Conservation (phyloP, 2,329 filamentous ascomycete species). For the Dactylella cylindrospora region DNA sequence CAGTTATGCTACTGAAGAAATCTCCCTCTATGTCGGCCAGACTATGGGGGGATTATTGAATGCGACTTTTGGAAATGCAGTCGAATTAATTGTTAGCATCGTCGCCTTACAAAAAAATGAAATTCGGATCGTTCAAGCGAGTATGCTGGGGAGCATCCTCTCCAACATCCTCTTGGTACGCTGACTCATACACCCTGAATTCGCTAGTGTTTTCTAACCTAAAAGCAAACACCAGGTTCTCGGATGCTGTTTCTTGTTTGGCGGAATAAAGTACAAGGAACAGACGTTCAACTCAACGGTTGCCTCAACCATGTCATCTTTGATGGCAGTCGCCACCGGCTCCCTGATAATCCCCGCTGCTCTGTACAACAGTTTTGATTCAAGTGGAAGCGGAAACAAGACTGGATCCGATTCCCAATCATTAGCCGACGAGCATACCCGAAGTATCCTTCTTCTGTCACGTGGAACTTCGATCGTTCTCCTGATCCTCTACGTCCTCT, state of each 20-base stretch:
- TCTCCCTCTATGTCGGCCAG: constrained; percentile 70
- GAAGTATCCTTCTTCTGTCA: constrained; percentile 58
- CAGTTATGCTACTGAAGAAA: constrained; percentile 76
- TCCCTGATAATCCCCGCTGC: constrained; percentile 74
- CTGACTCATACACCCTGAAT: neutral
- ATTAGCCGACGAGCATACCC: constrained; percentile 4
- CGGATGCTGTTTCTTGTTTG: constrained; percentile 77
- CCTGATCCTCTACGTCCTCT: constrained; percentile 72
- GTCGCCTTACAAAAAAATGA: constrained; percentile 81
- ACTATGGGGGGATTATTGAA: constrained; percentile 73
- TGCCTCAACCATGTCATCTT: constrained; percentile 71
- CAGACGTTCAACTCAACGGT: constrained; percentile 74
- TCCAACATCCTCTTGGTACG: constrained; percentile 81
- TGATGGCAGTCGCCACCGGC: constrained; percentile 64
- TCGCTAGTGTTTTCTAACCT: constrained; percentile 7
- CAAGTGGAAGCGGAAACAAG: constrained; percentile 41
- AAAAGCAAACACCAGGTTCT: constrained; percentile 55
- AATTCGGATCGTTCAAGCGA: constrained; percentile 95
- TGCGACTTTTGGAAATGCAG: constrained; percentile 76
- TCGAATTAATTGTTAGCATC: constrained; percentile 82
- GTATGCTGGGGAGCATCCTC: constrained; percentile 93
- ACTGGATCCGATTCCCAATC: constrained; percentile 25
- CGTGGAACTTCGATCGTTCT: constrained; percentile 75
- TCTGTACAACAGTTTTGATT: constrained; percentile 48
- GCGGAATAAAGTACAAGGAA: constrained; percentile 69